Percentiles rank a stretch among this genome's conserved stretches.
Conservation (phyloP, 2,329 filamentous ascomycete genomes). For the Aureobasidium vineae region DNA sequence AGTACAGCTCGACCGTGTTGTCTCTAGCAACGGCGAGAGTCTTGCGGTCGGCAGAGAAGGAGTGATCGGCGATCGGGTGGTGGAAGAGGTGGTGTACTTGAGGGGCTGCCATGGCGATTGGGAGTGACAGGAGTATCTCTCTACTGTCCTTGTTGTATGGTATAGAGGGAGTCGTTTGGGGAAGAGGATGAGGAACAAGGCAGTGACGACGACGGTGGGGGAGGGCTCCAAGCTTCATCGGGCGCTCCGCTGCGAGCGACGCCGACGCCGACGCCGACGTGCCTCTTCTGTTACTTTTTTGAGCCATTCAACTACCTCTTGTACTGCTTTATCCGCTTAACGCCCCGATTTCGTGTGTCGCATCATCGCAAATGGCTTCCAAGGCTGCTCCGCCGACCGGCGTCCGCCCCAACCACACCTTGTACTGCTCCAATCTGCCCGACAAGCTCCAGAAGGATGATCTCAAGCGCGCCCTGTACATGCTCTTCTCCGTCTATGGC, state of each 20-base stretch:
- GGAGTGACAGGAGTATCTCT: constrained; percentile 82
- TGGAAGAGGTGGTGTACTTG: constrained; percentile 98
- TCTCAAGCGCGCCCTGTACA: constrained; percentile 82
- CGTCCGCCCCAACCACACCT: constrained; percentile 49
- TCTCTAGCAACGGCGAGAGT: constrained; percentile 90
- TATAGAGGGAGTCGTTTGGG: constrained; percentile 5
- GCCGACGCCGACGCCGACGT: neutral
- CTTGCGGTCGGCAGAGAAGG: constrained; percentile 88
- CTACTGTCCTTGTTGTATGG: constrained; percentile 70
- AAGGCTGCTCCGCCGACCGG: constrained; percentile 6
- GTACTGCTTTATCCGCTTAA: neutral
- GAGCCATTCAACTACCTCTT: neutral
- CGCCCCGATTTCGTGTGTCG: neutral
- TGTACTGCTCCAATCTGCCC: constrained; percentile 87
- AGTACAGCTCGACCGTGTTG: constrained; percentile 85
- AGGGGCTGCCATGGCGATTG: constrained; percentile 70
- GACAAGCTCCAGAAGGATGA: constrained; percentile 89
- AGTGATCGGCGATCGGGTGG: constrained; percentile 93
- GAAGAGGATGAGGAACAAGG: neutral
- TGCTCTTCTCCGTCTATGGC: constrained; percentile 91
- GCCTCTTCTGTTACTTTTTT: neutral
- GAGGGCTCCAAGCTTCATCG: neutral
- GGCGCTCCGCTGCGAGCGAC: neutral
- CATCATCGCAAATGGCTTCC: constrained; percentile 8
- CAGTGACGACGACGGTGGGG: constrained; percentile 21